Evolutionary conservation across 306 rosid genomes (phyloP).

Genomic region (Cicer cuneatum): DNA sequence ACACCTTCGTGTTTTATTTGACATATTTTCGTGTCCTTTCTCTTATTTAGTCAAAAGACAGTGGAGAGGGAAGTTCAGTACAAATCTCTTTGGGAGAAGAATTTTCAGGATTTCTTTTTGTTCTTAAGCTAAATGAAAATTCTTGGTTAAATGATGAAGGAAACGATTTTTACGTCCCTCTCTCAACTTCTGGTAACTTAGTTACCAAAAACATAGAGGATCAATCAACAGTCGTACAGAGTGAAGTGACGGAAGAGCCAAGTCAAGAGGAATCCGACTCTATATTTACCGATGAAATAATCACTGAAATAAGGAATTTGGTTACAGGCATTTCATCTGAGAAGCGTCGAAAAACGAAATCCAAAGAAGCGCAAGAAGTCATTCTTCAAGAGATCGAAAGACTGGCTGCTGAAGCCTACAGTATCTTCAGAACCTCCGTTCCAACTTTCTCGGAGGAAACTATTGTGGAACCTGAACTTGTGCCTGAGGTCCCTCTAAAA

Average conservation of each 20-base stretch:
- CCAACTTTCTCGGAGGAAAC: constrained; percentile 68
- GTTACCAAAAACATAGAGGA: constrained; percentile 43
- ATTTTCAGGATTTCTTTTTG: constrained; percentile 80
- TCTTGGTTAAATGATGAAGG: constrained; percentile 74
- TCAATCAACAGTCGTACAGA: constrained; percentile 47
- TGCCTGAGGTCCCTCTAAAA: constrained; percentile 43
- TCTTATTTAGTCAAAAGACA: constrained; percentile 72
- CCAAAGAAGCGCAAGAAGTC: constrained; percentile 81
- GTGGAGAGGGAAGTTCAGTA: constrained; percentile 63
- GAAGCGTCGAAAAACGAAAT: constrained; percentile 59
- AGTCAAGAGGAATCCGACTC: constrained; percentile 54
- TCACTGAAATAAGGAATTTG: constrained; percentile 77
- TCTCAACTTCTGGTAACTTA: constrained; percentile 56
- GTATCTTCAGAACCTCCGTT: constrained; percentile 76
- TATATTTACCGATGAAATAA: constrained; percentile 68
- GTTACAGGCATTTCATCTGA: constrained; percentile 75
- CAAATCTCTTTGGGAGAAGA: constrained; percentile 75
- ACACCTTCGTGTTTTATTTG: constrained; percentile 18
- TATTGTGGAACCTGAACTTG: constrained; percentile 47
- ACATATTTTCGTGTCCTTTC: constrained; percentile 44
- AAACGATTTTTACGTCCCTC: constrained; percentile 80
- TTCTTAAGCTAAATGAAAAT: constrained; percentile 70
- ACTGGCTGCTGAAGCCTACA: constrained; percentile 92
- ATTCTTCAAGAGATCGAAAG: constrained; percentile 93
- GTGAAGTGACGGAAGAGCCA: constrained; percentile 48